Conservation (phyloP, 2,329 filamentous ascomycete genomes). For the Fusarium solani-melongenae region DNA sequence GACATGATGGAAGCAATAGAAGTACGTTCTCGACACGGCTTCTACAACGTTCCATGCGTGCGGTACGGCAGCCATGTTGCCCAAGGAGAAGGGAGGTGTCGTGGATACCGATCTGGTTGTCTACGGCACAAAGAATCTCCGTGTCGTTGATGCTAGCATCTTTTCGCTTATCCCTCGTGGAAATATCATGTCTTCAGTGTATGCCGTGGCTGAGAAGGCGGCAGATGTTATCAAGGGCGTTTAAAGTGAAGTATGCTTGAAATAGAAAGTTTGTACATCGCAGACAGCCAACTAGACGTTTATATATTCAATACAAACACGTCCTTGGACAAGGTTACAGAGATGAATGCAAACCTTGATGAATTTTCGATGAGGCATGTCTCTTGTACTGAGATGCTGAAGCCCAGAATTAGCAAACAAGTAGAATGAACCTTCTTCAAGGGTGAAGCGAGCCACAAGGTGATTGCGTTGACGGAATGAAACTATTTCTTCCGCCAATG, state of each 20-base stretch:
- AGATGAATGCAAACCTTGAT: neutral
- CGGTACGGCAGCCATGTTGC: neutral
- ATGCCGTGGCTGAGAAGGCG: conserved; percentile 5
- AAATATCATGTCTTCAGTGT: neutral
- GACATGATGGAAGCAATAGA: no score
- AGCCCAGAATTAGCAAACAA: neutral
- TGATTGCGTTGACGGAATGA: neutral
- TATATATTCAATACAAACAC: neutral
- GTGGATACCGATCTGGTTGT: neutral
- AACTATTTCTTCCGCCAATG: neutral
- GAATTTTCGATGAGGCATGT: neutral
- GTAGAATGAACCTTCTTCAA: neutral
- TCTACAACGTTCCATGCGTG: neutral
- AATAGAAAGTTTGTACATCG: neutral
- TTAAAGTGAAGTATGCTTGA: neutral
- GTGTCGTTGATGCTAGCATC: neutral
- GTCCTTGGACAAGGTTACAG: neutral
- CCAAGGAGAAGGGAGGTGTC: neutral
- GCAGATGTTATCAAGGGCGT: neutral
- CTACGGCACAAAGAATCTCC: neutral
- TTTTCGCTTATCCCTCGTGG: neutral
- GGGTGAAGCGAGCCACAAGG: neutral
- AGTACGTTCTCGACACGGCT: neutral
- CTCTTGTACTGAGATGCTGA: neutral
- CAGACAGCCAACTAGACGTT: neutral